These are phyloP conservation scores for Acorus gramineus DNA, from an alignment of 106 monocot genomes.

Conservation along the genomic window DNA sequence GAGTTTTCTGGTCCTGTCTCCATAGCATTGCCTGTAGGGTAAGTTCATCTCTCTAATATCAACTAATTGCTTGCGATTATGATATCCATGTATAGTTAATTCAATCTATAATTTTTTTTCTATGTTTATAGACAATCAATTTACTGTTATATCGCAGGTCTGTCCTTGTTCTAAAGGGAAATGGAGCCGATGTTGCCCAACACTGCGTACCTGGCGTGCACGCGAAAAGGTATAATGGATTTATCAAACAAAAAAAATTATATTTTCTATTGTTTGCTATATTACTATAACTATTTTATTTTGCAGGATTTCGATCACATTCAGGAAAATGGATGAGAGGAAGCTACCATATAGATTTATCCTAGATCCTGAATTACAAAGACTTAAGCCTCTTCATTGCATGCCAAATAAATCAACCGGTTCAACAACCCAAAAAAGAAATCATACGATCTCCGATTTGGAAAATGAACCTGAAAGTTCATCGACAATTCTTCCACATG, in stretches of 20 bases:
- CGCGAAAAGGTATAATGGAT: slow-evolving; percentile 17
- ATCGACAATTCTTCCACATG: too few species aligned
- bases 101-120: not conserved
- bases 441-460: too few species aligned
- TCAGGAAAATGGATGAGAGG: slow-evolving; percentile 52
- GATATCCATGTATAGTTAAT: not conserved
- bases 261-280: not conserved
- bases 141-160: slow-evolving; percentile 28
- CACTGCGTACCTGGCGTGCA: slow-evolving; percentile 47
- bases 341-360: slow-evolving; percentile 29
- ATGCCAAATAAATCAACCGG: too few species aligned
- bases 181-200: slow-evolving; percentile 46
- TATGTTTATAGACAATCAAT: not conserved
- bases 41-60: not conserved
- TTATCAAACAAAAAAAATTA: not conserved
- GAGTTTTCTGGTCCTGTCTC: slow-evolving; percentile 30
- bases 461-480: too few species aligned
- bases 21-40: slow-evolving; percentile 42
- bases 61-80: too few species aligned
- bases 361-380: slow-evolving; percentile 32
- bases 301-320: slow-evolving; percentile 58
- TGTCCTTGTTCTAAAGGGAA: slow-evolving; percentile 48
- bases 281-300: not conserved
- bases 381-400: slow-evolving; percentile 17
- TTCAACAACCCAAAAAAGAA: too few species aligned